These are phyloP conservation scores for Monoraphidium neglectum DNA, from an alignment of 139 green algal genomes.

Conservation along the genomic window DNA sequence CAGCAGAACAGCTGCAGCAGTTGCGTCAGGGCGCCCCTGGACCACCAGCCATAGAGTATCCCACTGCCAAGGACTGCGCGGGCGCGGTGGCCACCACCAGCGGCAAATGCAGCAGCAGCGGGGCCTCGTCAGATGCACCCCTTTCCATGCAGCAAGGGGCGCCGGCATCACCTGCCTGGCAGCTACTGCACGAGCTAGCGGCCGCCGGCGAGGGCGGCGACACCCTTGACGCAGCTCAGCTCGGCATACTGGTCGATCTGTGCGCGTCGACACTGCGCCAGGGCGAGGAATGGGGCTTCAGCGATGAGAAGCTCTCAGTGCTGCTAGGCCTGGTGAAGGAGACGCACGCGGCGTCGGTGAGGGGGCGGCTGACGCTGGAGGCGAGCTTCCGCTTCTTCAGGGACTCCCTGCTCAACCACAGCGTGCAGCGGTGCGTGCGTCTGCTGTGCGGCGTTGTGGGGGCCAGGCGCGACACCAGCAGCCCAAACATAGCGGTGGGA, in stretches of 20 bases:
- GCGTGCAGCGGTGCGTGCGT: constrained; percentile 50
- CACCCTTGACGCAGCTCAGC: not conserved
- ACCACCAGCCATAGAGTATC: too few relatives aligned
- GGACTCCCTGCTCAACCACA: constrained; percentile 54
- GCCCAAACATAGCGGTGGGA: too few relatives aligned
- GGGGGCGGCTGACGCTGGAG: constrained; percentile 49
- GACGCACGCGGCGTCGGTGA: constrained; percentile 35
- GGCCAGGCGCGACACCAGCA: too few relatives aligned
- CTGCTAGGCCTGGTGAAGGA: constrained; percentile 65
- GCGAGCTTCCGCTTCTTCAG: constrained; percentile 58
- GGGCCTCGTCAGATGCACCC: too few relatives aligned
- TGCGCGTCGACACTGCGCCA: not conserved
- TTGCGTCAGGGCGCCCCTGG: not conserved
- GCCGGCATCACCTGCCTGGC: too few relatives aligned
- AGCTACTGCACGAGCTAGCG: not conserved
- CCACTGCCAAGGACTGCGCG: too few relatives aligned
- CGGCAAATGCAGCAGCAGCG: too few relatives aligned
- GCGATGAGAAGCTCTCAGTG: constrained; percentile 57
- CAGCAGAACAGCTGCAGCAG: not conserved
- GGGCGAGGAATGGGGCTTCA: constrained; percentile 28
- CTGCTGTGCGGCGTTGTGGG: not conserved
- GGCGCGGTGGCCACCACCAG: too few relatives aligned
- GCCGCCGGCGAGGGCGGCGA: too few relatives aligned
- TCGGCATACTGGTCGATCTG: not conserved
- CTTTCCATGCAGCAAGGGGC: too few relatives aligned